Base-by-base conservation (phyloP, 2,329 filamentous ascomycete genomes). In the Fusarium sp. region DNA sequence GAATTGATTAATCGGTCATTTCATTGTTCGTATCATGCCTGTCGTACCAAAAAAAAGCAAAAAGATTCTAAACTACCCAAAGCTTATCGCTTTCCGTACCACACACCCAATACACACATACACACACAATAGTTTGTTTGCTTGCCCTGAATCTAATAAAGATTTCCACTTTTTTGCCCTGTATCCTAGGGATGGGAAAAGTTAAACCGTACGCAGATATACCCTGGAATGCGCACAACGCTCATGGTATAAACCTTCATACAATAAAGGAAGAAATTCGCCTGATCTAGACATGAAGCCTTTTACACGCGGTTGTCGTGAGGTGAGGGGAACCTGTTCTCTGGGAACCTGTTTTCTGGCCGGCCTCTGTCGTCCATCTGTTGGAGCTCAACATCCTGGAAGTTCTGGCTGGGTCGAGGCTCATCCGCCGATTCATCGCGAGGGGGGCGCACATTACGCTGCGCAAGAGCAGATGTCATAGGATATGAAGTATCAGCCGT, bases 311-410 rank as follows among this genome's bases (percentile, higher is more conserved):
- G 60, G 25, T 45, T 54, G 9, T 64, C 58, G 18, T 43, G 39
- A 30, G 25, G 67, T 60, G 69, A 64, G 6, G 71, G 63, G 11
- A 74, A 72, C 8, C 71, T 68, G 25, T 67, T 67, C 25, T 75
- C 73, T 10, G 61, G 63, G 11, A 74, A 72, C 10, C 71, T 68
- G 23, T 67, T 67, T 20, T 75, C 73, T 10, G 61, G 56, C 25
- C 72, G 72, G 41, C 68, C 69, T 7, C 66, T 65, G 10, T 72
- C 63, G 23, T 76, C 69, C 67, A 77, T 76, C 10, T 71, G 69
- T 27, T 78, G 65, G 23, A 83, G 58, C 70, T 83, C 82, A 14
- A 83, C 82, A 45, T 83, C 80, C 48, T 83, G 76, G 27, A 80
- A 82, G 67, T 57, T 74, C 35, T 74, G 73, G 56, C 70, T 37